Percentiles rank a stretch among this genome's conserved stretches.
phyloP scores from a whole-genome alignment of 2,329 filamentous ascomycete species.

The Pestalotiopsis sp. region DNA sequence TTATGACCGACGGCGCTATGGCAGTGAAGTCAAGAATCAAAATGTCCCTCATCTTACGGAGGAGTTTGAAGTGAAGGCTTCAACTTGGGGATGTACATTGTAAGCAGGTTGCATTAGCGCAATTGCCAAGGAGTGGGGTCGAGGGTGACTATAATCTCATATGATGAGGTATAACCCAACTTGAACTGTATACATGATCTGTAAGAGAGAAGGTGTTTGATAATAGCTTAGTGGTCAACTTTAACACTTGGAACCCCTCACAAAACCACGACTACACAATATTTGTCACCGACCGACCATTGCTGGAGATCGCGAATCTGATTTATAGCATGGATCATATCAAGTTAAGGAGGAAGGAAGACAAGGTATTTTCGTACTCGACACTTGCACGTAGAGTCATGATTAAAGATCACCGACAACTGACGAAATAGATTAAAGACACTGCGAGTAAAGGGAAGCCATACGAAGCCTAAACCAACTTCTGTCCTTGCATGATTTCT shows the following conservation, averaged over 20 bases:
- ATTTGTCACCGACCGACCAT: too few relatives aligned
- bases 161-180: too few relatives aligned
- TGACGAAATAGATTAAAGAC: too few relatives aligned
- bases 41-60: not conserved
- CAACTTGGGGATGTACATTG: not conserved
- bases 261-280: too few relatives aligned
- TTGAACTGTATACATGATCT: not conserved
- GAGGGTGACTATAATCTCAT: not conserved
- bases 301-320: too few relatives aligned
- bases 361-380: too few relatives aligned
- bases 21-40: not conserved
- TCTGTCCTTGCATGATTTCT: not conserved
- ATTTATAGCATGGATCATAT: too few relatives aligned
- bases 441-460: not conserved
- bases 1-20: not conserved
- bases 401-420: too few relatives aligned
- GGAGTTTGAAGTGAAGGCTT: not conserved
- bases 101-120: slow-evolving; percentile 11
- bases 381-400: too few relatives aligned
- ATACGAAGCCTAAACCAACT: not conserved
- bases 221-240: too few relatives aligned
- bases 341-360: too few relatives aligned
- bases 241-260: too few relatives aligned
- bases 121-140: not conserved
- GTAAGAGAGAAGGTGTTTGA: not conserved